Evolutionary conservation across 768 basidiomycete species (phyloP).

Genomic region (Lactifluus piperatus): DNA sequence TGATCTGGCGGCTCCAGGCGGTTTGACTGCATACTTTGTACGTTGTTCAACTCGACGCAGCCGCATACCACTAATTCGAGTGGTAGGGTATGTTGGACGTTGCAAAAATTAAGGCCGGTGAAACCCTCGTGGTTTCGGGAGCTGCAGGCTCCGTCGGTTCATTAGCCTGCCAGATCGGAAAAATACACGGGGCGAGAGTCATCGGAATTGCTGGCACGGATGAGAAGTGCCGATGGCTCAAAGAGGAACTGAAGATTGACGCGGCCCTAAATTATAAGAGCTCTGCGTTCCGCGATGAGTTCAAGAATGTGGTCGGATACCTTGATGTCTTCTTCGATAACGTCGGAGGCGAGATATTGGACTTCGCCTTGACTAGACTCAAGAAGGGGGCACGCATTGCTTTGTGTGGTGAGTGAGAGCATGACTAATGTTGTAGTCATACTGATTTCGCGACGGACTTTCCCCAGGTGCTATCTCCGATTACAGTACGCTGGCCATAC

Average conservation of each 20-base stretch:
- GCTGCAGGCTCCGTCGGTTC: slow-evolving; percentile 90
- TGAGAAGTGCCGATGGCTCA: slow-evolving; percentile 84
- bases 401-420: slow-evolving; percentile 58
- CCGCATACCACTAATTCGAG: slow-evolving; percentile 3
- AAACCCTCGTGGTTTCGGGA: slow-evolving; percentile 79
- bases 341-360: slow-evolving; percentile 74
- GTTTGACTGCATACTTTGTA: slow-evolving; percentile 84
- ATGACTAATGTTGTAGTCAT: not conserved
- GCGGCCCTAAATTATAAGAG: slow-evolving; percentile 85
- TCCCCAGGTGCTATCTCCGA: slow-evolving; percentile 69
- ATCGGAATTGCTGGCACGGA: slow-evolving; percentile 79
- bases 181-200: slow-evolving; percentile 69
- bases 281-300: slow-evolving; percentile 56
- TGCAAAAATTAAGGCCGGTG: slow-evolving; percentile 72
- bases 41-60: slow-evolving; percentile 20
- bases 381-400: slow-evolving; percentile 72
- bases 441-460: not conserved
- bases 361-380: slow-evolving; percentile 64
- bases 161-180: slow-evolving; percentile 76
- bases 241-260: slow-evolving; percentile 74
- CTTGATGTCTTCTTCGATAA: slow-evolving; percentile 85
- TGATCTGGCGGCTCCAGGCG: slow-evolving; percentile 34
- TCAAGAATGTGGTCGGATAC: slow-evolving; percentile 62
- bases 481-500: slow-evolving; percentile 47
- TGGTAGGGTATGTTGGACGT: slow-evolving; percentile 73